These are phyloP conservation scores for Penicillium olsonii DNA, from an alignment of 2,329 filamentous ascomycete genomes.

Conservation along the genomic window DNA sequence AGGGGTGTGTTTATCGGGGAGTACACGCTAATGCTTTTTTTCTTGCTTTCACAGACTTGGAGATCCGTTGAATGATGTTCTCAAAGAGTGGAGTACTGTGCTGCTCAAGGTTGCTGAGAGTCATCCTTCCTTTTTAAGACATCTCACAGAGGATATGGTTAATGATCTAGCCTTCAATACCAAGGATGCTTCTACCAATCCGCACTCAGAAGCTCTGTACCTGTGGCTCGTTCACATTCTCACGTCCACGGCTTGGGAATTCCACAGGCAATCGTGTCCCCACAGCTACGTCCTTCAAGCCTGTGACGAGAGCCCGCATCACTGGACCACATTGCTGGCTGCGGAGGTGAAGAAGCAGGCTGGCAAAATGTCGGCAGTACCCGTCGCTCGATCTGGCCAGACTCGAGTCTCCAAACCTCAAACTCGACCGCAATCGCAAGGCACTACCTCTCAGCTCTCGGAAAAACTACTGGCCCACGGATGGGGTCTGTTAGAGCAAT, in stretches of 20 bases:
- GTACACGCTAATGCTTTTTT: constrained; percentile 1
- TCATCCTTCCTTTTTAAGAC: constrained; percentile 36
- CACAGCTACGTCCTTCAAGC: constrained; percentile 34
- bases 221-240: constrained; percentile 55
- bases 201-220: constrained; percentile 46
- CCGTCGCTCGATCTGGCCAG: neutral
- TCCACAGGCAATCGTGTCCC: constrained; percentile 30
- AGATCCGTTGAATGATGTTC: constrained; percentile 28
- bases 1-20: constrained; percentile 1
- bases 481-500: constrained; percentile 32
- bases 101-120: constrained; percentile 38
- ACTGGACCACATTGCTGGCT: constrained; percentile 32
- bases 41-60: constrained; percentile 22
- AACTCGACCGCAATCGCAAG: constrained; percentile 4
- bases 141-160: constrained; percentile 43
- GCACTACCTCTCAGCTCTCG: constrained; percentile 13
- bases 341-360: constrained; percentile 18
- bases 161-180: constrained; percentile 32
- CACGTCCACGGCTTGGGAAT: constrained; percentile 39
- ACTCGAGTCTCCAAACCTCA: constrained; percentile 3
- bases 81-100: constrained; percentile 40
- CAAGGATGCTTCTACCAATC: constrained; percentile 27
- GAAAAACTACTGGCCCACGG: constrained; percentile 28
- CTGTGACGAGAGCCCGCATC: constrained; percentile 35
- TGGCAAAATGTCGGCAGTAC: neutral